These are phyloP conservation scores for Fragaria vesca DNA, from an alignment of 306 rosid genomes.

Conservation along the genomic window DNA sequence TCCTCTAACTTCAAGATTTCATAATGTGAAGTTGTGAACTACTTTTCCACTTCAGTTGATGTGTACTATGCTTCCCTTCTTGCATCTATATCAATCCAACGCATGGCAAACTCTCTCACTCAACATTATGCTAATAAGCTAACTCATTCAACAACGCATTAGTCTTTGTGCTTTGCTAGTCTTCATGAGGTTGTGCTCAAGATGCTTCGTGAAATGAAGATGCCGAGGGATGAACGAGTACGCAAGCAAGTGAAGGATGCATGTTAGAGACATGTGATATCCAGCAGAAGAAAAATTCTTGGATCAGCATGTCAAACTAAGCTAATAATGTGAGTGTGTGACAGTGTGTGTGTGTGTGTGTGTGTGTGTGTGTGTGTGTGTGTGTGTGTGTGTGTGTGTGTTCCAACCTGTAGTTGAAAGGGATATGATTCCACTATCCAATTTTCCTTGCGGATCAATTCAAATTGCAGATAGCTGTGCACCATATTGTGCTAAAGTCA, in stretches of 20 bases:
- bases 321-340: background rate
- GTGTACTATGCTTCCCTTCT: background rate
- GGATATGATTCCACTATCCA: background rate
- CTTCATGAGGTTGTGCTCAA: background rate
- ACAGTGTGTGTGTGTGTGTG: background rate
- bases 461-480: constrained; percentile 27
- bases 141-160: background rate
- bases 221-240: background rate
- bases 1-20: background rate
- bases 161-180: background rate
- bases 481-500: constrained; percentile 23
- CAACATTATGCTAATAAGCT: background rate
- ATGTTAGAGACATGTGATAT: background rate
- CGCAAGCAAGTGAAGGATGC: background rate
- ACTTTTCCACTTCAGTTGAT: background rate
- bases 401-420: constrained; percentile 1
- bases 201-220: background rate
- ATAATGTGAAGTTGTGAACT: background rate
- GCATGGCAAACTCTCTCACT: background rate
- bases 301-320: background rate
- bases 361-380: background rate
- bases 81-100: background rate
- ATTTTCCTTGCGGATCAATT: constrained; percentile 3
- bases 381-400: background rate
- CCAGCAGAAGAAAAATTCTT: background rate